These are phyloP conservation scores for Lactifluus piperatus DNA, from an alignment of 768 basidiomycete species.

Conservation along the genomic window DNA sequence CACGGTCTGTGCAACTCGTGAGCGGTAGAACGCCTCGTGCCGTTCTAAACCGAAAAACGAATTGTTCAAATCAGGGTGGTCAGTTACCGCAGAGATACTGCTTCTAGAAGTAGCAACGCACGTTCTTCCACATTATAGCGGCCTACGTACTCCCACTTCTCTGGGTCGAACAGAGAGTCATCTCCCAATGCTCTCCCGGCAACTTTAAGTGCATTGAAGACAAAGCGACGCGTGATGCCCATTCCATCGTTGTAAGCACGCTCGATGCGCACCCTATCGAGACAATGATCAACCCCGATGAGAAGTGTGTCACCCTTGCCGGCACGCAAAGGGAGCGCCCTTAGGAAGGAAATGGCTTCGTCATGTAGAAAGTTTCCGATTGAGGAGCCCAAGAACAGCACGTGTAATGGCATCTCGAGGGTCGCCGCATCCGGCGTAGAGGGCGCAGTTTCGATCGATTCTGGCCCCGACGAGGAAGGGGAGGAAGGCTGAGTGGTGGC, in stretches of 20 bases:
- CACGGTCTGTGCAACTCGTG: constrained; percentile 51
- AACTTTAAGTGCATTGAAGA: constrained; percentile 75
- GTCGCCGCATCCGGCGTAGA: constrained; percentile 39
- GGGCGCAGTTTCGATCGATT: constrained; percentile 26
- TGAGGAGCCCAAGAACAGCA: constrained; percentile 88
- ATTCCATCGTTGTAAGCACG: constrained; percentile 78
- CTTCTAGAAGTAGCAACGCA: constrained; percentile 23
- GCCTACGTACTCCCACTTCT: constrained; percentile 69
- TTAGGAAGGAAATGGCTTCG: constrained; percentile 65
- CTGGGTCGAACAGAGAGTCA: constrained; percentile 50
- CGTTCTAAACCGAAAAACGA: constrained; percentile 37
- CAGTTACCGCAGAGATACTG: not conserved
- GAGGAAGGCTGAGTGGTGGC: constrained; percentile 15
- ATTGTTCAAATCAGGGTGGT: not conserved
- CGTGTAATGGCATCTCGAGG: constrained; percentile 49
- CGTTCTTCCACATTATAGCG: constrained; percentile 47
- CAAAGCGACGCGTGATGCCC: constrained; percentile 66
- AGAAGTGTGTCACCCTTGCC: constrained; percentile 75
- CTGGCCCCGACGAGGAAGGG: constrained; percentile 18
- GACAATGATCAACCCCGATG: constrained; percentile 86
- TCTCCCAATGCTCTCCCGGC: constrained; percentile 64
- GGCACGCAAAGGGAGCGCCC: constrained; percentile 66
- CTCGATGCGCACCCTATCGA: constrained; percentile 62
- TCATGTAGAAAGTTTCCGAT: constrained; percentile 81
- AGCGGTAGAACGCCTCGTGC: constrained; percentile 80